phyloP scores from a whole-genome alignment of 2,329 filamentous ascomycete genomes.

The Elsinoe australis region DNA sequence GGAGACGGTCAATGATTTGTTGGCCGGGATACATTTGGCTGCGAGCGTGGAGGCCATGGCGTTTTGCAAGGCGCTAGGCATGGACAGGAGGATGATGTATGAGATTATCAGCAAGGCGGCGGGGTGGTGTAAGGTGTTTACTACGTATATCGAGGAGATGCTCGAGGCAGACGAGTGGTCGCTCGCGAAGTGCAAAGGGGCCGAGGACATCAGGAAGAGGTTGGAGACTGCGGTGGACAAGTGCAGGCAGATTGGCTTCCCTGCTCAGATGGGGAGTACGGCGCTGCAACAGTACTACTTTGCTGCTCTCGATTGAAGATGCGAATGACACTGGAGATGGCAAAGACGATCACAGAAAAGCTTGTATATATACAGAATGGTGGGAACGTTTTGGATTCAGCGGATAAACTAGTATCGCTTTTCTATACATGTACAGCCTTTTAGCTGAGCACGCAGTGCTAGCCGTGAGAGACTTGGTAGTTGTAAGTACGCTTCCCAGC shows the following conservation, averaged over 20 bases:
- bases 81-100: slow-evolving; percentile 40
- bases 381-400: not conserved
- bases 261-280: slow-evolving; percentile 31
- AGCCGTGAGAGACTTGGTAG: too few relatives aligned
- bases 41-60: slow-evolving; percentile 43
- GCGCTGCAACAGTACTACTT: slow-evolving; percentile 32
- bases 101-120: slow-evolving; percentile 43
- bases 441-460: not conserved
- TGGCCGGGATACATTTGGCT: slow-evolving; percentile 43
- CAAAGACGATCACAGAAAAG: not conserved
- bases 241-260: slow-evolving; percentile 28
- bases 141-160: slow-evolving; percentile 31
- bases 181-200: slow-evolving; percentile 30
- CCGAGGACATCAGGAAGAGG: slow-evolving; percentile 34
- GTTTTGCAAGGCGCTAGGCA: slow-evolving; percentile 40
- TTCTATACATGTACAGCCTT: not conserved
- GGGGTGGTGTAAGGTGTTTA: slow-evolving; percentile 41
- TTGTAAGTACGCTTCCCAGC: too few relatives aligned
- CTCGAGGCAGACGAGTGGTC: slow-evolving; percentile 30
- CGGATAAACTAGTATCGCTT: not conserved
- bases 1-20: slow-evolving; percentile 35
- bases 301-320: slow-evolving; percentile 22
- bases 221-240: slow-evolving; percentile 38
- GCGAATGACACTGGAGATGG: slow-evolving; percentile 17
- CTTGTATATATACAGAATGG: too few relatives aligned